Evolutionary conservation across 805 yeast genomes (phyloP).

Genomic region (Barnettozyma populi): DNA sequence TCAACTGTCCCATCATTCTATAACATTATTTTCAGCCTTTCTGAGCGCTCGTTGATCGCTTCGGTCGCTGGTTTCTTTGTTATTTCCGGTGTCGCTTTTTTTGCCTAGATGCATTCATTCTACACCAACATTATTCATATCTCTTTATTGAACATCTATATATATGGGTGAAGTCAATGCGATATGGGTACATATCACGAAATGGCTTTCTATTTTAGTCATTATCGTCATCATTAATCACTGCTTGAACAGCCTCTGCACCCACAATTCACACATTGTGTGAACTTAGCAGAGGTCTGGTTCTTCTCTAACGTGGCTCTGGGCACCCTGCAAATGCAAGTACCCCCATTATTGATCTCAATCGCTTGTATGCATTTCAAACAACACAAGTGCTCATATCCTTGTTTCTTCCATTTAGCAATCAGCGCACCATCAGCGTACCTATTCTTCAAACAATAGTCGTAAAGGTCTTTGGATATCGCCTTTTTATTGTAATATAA

Average conservation of each 20-base stretch:
- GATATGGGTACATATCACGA: too few relatives aligned
- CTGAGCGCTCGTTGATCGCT: constrained; percentile 7
- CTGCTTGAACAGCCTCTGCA: constrained; percentile 80
- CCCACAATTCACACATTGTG: constrained; percentile 76
- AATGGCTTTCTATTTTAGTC: not conserved
- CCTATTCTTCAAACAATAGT: constrained; percentile 64
- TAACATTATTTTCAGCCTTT: constrained; percentile 8
- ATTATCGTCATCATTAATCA: constrained; percentile 35
- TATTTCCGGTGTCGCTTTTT: constrained; percentile 12
- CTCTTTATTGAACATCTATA: not conserved
- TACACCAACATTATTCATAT: constrained; percentile 11
- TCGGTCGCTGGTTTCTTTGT: constrained; percentile 6
- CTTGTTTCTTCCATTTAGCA: constrained; percentile 81
- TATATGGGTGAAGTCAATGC: not conserved
- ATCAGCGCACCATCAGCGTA: constrained; percentile 66
- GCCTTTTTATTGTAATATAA: constrained; percentile 65
- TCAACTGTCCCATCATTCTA: constrained; percentile 19
- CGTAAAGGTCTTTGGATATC: constrained; percentile 62
- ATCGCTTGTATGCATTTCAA: constrained; percentile 62
- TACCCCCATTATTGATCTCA: constrained; percentile 58
- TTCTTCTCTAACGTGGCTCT: constrained; percentile 40
- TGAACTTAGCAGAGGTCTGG: constrained; percentile 28
- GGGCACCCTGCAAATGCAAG: constrained; percentile 87
- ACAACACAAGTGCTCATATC: constrained; percentile 85
- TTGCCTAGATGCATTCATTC: constrained; percentile 3